Conservation (phyloP, 176 grass and related monocot genomes). For the Oryza coarctata region DNA sequence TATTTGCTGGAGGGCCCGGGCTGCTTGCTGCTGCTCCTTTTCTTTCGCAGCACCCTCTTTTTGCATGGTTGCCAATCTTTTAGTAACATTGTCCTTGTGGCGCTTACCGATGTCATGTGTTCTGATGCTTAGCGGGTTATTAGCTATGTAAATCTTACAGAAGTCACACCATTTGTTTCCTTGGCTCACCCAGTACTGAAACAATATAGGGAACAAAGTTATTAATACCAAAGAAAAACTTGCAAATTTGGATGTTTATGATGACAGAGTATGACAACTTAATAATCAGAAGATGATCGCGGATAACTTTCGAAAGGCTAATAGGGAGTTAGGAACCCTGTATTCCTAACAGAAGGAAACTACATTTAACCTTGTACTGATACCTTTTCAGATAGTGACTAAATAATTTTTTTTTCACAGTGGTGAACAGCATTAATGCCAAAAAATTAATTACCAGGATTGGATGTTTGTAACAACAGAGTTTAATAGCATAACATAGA, state of each 20-base stretch:
- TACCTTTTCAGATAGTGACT: background rate
- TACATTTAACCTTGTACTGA: background rate
- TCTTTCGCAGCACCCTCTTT: constrained; percentile 80
- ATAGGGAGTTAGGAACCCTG: background rate
- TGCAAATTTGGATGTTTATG: background rate
- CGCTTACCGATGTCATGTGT: constrained; percentile 96
- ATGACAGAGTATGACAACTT: background rate
- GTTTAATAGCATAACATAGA: background rate
- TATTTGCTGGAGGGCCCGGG: constrained; percentile 78
- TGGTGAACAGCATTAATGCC: background rate
- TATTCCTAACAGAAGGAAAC: background rate
- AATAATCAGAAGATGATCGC: background rate
- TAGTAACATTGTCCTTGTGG: constrained; percentile 89
- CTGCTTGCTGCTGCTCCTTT: constrained; percentile 78
- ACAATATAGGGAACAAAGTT: constrained; percentile 2
- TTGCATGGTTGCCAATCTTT: constrained; percentile 72
- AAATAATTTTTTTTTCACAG: background rate
- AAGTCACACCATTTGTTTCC: constrained; percentile 99
- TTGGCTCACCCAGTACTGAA: constrained; percentile 99
- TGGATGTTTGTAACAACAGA: background rate
- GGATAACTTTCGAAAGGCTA: background rate
- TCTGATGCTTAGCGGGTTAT: constrained; percentile 82
- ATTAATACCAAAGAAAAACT: background rate
- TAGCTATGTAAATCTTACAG: constrained; percentile 84
- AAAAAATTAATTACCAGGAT: background rate